Evolutionary conservation across 164 flowering plant species (phyloP), one percentile per base, ranked within the genome.

Genomic region (Houttuynia cordata): DNA sequence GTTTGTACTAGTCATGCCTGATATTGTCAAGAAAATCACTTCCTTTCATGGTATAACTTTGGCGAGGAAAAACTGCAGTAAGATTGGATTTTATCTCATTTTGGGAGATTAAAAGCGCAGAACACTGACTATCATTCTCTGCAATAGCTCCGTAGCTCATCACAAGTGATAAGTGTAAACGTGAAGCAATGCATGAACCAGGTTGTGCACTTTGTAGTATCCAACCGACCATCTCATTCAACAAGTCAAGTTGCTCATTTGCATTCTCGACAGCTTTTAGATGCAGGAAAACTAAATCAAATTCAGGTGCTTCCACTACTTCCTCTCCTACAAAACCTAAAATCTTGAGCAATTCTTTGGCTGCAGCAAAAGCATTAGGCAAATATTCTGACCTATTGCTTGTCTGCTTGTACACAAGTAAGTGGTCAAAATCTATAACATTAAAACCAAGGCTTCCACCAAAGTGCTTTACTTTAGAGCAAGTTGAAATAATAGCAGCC

Each of bases 291-390:
- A 94, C 80, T 53, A 91, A 67, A 79, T 94, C 97, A 81, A 75
- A 88, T 15, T 74, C 77, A 64, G 68, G 59, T 12, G 68, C 59
- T 20, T 86, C 96, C 54, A 64, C 39, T 39, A 62, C 50, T 72
- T 81, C 79, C 56, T 86, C 95, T 30, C 72, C 83, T 59, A 81
- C 71, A 76, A 94, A 85, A 10, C 99, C 99, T 52, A 94, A 86
- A 74, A 80, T 72, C 66, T 74, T 79, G 53, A 94, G 75, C 70
- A 84, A 66, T 62, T 71, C 82, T 54, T 72, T 61, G 21, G 77
- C 78, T 21, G 64, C 60, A 58, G 68, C 50, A 18, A 56, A 34
- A 10, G 47, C 25, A 60, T 74, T 75, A 63, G 25, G 57, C 3
- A 70, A 61, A 49, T 39, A 41, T 15, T 30, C 56, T 34, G 54